Percentiles rank a stretch among this genome's conserved stretches.
These are phyloP conservation scores for Rhizopus arrhizus DNA, from an alignment of 371 early-diverging fungal genomes.

Conservation along the genomic window DNA sequence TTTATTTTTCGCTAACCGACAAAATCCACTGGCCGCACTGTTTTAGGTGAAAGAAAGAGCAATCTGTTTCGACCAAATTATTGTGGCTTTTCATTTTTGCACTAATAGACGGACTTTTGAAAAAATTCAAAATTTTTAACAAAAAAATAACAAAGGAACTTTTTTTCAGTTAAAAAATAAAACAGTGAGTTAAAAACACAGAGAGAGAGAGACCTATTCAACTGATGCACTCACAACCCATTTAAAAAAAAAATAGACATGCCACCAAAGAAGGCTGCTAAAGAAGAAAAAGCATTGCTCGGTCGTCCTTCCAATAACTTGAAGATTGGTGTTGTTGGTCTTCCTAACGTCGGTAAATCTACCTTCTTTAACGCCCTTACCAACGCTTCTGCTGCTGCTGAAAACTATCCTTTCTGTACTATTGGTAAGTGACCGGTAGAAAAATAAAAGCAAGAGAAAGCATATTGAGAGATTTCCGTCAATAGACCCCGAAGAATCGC, in stretches of 20 bases:
- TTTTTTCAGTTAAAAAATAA: no score
- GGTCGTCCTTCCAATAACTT: constrained; percentile 96
- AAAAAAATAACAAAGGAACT: no score
- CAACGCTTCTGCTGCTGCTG: constrained; percentile 83
- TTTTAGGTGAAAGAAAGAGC: no score
- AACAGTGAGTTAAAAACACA: no score
- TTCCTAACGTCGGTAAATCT: constrained; percentile 98
- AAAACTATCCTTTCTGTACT: constrained; percentile 70
- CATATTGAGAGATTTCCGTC: neutral
- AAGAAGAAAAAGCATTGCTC: constrained; percentile 84
- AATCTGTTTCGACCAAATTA: no score
- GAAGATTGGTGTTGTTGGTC: constrained; percentile 96
- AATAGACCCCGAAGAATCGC: constrained; percentile 92
- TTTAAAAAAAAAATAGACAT: constrained; percentile 14
- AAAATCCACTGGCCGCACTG: no score
- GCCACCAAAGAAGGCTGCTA: constrained; percentile 81
- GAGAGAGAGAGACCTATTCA: neutral
- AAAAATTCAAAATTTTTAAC: no score
- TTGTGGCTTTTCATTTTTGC: no score
- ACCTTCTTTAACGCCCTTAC: constrained; percentile 98
- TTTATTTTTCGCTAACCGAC: no score
- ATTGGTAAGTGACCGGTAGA: constrained; percentile 35
- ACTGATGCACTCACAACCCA: neutral
- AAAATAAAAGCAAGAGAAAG: no score
- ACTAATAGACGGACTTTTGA: no score